These are phyloP conservation scores for Hanseniaspora opuntiae DNA, from an alignment of 805 yeast species.

Conservation along the genomic window DNA sequence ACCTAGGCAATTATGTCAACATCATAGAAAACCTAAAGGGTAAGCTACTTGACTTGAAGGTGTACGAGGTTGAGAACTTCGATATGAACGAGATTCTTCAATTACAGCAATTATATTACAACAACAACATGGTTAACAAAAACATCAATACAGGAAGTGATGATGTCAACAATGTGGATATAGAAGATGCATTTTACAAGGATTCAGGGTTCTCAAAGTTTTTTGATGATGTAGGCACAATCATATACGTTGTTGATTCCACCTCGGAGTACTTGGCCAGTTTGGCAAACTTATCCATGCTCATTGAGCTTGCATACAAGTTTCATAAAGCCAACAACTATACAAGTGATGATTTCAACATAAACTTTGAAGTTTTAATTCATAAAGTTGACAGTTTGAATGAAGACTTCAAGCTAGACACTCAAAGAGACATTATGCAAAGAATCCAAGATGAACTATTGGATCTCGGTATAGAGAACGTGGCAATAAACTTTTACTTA, in stretches of 20 bases:
- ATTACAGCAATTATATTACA: conserved; percentile 6
- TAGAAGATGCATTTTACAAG: conserved; percentile 7
- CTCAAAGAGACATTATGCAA: conserved; percentile 93
- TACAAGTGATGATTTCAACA: conserved; percentile 9
- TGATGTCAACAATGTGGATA: neutral
- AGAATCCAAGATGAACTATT: conserved; percentile 83
- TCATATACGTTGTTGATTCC: conserved; percentile 86
- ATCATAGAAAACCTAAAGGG: conserved; percentile 8
- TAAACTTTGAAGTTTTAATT: conserved; percentile 56
- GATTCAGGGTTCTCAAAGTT: conserved; percentile 30
- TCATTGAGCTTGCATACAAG: conserved; percentile 73
- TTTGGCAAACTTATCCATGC: conserved; percentile 72
- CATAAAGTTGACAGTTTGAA: conserved; percentile 92
- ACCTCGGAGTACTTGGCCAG: conserved; percentile 93
- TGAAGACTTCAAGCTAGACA: conserved; percentile 87
- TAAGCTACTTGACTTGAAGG: conserved; percentile 4
- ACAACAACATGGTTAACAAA: neutral
- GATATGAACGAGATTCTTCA: conserved; percentile 12
- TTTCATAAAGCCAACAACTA: conserved; percentile 75
- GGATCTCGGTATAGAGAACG: conserved; percentile 77
- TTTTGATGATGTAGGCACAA: conserved; percentile 72
- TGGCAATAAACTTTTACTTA: conserved; percentile 76
- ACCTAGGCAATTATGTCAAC: conserved; percentile 6
- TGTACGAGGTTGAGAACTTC: conserved; percentile 10
- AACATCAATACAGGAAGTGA: neutral